These are phyloP conservation scores for Aspergillus neoniger DNA, from an alignment of 2,329 filamentous ascomycete species.

Conservation along the genomic window DNA sequence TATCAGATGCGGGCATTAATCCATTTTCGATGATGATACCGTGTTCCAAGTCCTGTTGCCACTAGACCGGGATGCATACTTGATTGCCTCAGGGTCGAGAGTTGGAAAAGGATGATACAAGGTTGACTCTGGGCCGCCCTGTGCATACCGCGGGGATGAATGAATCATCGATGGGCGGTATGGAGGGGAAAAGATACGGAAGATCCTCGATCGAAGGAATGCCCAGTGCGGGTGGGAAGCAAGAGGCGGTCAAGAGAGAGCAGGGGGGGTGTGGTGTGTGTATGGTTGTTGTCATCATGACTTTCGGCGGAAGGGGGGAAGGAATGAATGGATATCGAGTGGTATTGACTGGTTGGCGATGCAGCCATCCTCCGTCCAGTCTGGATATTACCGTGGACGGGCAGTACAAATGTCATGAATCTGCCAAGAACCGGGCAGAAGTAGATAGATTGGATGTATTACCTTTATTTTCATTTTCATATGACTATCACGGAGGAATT, in stretches of 20 bases:
- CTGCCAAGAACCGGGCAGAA: background rate
- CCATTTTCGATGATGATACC: background rate
- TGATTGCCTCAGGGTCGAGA: background rate
- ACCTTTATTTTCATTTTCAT: background rate
- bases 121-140: background rate
- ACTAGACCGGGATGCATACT: conserved; percentile 12
- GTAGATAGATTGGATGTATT: background rate
- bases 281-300: conserved; percentile 21
- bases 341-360: background rate
- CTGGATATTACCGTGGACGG: no score
- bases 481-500: no score
- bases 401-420: background rate
- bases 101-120: background rate
- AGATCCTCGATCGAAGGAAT: conserved; percentile 1
- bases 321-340: no score
- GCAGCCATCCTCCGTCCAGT: background rate
- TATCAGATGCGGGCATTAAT: conserved; percentile 14
- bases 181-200: background rate
- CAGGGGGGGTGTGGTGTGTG: background rate
- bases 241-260: conserved; percentile 24
- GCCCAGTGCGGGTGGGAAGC: background rate
- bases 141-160: conserved; percentile 2
- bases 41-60: conserved; percentile 4
- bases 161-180: conserved; percentile 5
- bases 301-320: conserved; percentile 10